phyloP scores from a whole-genome alignment of 139 green algal species.

The Micractinium conductrix region DNA sequence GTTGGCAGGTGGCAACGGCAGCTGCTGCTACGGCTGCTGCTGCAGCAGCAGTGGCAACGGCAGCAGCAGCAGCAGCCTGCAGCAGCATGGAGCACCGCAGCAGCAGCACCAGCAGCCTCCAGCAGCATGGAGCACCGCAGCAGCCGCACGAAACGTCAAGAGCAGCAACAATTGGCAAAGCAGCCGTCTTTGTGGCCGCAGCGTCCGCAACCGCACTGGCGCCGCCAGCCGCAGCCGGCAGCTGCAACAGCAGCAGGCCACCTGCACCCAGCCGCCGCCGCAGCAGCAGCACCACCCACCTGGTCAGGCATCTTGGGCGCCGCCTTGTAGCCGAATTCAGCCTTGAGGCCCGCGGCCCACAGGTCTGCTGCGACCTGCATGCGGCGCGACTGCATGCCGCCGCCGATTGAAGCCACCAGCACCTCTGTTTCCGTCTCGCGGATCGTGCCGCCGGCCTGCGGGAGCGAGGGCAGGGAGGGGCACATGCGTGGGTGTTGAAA shows the following conservation, averaged over 20 bases:
- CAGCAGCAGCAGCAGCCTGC: neutral
- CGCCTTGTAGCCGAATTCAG: constrained; percentile 94
- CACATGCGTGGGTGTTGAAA: neutral
- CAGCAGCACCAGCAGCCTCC: too few relatives aligned
- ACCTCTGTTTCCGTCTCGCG: constrained; percentile 85
- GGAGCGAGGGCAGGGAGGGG: neutral
- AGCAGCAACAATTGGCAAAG: too few relatives aligned
- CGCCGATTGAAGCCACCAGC: constrained; percentile 65
- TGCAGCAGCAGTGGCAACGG: too few relatives aligned
- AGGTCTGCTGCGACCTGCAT: constrained; percentile 83
- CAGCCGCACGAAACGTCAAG: neutral
- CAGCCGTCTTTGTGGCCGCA: too few relatives aligned
- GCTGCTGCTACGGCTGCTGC: too few relatives aligned
- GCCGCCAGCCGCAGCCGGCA: too few relatives aligned
- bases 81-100: too few relatives aligned
- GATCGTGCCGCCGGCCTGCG: constrained; percentile 56
- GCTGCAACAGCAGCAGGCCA: too few relatives aligned
- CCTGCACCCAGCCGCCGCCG: too few relatives aligned
- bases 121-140: neutral
- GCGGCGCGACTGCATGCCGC: constrained; percentile 71
- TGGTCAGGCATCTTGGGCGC: constrained; percentile 89
- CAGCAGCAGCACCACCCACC: too few relatives aligned
- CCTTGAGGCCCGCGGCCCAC: constrained; percentile 72
- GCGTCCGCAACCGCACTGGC: too few relatives aligned
- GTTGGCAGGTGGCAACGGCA: too few relatives aligned